phyloP scores from a whole-genome alignment of 257 asterid genomes.

The Coffea eugenioides region DNA sequence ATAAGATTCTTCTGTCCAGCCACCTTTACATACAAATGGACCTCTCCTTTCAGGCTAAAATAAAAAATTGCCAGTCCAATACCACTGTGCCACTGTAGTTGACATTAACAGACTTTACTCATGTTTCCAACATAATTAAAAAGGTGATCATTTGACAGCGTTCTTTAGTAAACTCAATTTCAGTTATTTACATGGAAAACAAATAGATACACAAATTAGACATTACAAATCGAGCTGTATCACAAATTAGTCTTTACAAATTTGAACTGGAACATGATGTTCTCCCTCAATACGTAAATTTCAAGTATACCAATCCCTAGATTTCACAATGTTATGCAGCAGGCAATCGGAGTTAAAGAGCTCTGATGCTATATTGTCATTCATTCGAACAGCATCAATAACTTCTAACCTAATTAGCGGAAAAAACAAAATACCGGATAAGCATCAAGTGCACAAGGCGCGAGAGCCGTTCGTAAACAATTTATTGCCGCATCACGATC shows the following conservation, averaged over 20 bases:
- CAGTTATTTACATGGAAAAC: background rate
- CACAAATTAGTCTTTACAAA: no score
- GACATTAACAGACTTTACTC: background rate
- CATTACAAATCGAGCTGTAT: background rate
- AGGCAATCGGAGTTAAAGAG: background rate
- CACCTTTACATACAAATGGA: background rate
- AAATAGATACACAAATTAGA: background rate
- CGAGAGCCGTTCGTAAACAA: slow-evolving; percentile 73
- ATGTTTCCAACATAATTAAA: background rate
- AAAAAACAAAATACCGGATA: slow-evolving; percentile 69
- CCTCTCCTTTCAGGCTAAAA: background rate
- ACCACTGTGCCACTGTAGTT: background rate
- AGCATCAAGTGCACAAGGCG: slow-evolving; percentile 95
- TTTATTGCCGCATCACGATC: slow-evolving; percentile 80
- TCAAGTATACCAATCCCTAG: background rate
- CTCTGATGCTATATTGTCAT: no score
- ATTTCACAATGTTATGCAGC: background rate
- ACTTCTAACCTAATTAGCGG: background rate
- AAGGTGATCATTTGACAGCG: background rate
- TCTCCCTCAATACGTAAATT: no score
- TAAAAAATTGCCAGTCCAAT: background rate
- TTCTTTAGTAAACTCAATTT: background rate
- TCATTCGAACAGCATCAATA: background rate
- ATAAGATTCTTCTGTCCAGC: no score
- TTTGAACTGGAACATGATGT: background rate